Conservation (phyloP, 2,329 filamentous ascomycete genomes). For the Aspergillus calidoustus region DNA sequence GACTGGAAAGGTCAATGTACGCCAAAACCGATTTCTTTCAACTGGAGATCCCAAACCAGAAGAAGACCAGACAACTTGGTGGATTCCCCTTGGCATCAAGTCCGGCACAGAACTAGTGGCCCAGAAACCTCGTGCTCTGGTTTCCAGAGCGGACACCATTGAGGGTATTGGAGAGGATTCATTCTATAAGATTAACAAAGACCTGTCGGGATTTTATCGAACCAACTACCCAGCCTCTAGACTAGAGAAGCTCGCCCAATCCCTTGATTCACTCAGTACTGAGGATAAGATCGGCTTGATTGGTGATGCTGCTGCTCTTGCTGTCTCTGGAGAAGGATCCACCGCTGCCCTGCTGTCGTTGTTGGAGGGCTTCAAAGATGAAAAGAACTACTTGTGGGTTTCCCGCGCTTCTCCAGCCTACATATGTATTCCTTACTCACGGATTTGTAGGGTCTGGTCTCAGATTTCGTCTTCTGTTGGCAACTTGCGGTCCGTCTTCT, state of each 20-base stretch:
- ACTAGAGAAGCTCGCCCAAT: conserved; percentile 76
- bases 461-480: conserved; percentile 78
- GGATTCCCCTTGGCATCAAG: conserved; percentile 87
- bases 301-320: conserved; percentile 86
- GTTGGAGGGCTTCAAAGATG: conserved; percentile 78
- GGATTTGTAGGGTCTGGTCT: conserved; percentile 69
- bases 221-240: conserved; percentile 90
- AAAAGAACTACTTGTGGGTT: conserved; percentile 74
- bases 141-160: conserved; percentile 76
- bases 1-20: conserved; percentile 77
- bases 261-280: conserved; percentile 74
- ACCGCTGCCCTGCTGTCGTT: conserved; percentile 83
- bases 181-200: conserved; percentile 94
- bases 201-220: conserved; percentile 87
- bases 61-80: conserved; percentile 92
- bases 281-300: conserved; percentile 93
- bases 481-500: conserved; percentile 83
- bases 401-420: too few relatives aligned
- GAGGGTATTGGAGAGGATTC: conserved; percentile 67
- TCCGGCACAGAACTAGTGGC: conserved; percentile 70
- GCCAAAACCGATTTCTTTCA: conserved; percentile 87
- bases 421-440: conserved; percentile 24
- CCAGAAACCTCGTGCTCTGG: conserved; percentile 70
- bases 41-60: conserved; percentile 89
- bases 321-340: conserved; percentile 81